Percentiles rank a stretch among this genome's conserved stretches.
phyloP scores from a whole-genome alignment of 176 grass and related monocot species.

The Sorghum bicolor region Sorghum_bicolor_NCBIv3 NC_012879.2:50180001-50180500 shows the following conservation, averaged over 20 bases:
- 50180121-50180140: slow-evolving; percentile 62
- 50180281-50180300: slow-evolving; percentile 71
- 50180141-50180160: neutral
- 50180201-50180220: neutral
- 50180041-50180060: slow-evolving; percentile 72
- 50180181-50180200: neutral
- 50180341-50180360: slow-evolving; percentile 72
- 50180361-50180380: slow-evolving; percentile 41
- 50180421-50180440: slow-evolving; percentile 47
- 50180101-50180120: slow-evolving; percentile 74
- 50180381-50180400: slow-evolving; percentile 53
- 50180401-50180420: slow-evolving; percentile 64
- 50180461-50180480: slow-evolving; percentile 21
- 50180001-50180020: slow-evolving; percentile 49
- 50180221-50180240: neutral
- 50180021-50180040: slow-evolving; percentile 70
- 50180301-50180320: slow-evolving; percentile 51
- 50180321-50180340: slow-evolving; percentile 61
- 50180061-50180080: slow-evolving; percentile 62
- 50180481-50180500: neutral
- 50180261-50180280: neutral
- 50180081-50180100: slow-evolving; percentile 70
- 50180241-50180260: neutral
- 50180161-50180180: neutral
- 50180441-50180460: slow-evolving; percentile 17